Percentiles rank a stretch among this genome's conserved stretches.
These are phyloP conservation scores for Trichocladium uniseriatum DNA, from an alignment of 495 filamentous ascomycete species.

Conservation along the genomic window DNA sequence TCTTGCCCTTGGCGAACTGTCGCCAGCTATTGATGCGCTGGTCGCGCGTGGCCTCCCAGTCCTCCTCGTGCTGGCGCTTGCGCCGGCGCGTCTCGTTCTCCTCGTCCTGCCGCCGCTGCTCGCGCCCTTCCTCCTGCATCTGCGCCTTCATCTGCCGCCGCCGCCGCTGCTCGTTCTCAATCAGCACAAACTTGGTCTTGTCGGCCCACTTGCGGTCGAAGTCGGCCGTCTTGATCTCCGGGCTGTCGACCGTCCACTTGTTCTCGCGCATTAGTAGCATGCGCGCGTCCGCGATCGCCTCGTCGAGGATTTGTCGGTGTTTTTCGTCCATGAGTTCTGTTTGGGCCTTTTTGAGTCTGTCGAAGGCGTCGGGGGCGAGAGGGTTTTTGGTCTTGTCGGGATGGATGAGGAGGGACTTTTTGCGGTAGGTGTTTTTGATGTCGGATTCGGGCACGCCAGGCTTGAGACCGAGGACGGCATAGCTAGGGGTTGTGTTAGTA, in stretches of 20 bases:
- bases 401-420: constrained; percentile 95
- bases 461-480: constrained; percentile 91
- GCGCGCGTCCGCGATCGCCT: constrained; percentile 91
- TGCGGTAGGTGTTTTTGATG: constrained; percentile 89
- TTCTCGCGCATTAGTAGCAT: constrained; percentile 87
- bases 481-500: constrained; percentile 38
- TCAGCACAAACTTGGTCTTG: constrained; percentile 84
- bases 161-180: constrained; percentile 82
- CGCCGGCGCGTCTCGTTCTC: constrained; percentile 80
- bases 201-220: constrained; percentile 80
- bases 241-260: constrained; percentile 82
- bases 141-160: constrained; percentile 83
- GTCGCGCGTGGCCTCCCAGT: constrained; percentile 90
- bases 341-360: constrained; percentile 91
- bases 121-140: constrained; percentile 91
- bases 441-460: constrained; percentile 92
- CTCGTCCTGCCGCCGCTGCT: constrained; percentile 79
- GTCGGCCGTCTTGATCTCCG: constrained; percentile 70
- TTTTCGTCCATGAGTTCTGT: constrained; percentile 89
- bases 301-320: constrained; percentile 73
- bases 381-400: constrained; percentile 96
- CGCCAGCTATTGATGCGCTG: constrained; percentile 91
- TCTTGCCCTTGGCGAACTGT: constrained; percentile 70
- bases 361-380: constrained; percentile 87
- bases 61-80: constrained; percentile 84